Conservation (phyloP, 225 moss, liverwort and hornwort species). For the Pseudisothecium myosuroides region DNA sequence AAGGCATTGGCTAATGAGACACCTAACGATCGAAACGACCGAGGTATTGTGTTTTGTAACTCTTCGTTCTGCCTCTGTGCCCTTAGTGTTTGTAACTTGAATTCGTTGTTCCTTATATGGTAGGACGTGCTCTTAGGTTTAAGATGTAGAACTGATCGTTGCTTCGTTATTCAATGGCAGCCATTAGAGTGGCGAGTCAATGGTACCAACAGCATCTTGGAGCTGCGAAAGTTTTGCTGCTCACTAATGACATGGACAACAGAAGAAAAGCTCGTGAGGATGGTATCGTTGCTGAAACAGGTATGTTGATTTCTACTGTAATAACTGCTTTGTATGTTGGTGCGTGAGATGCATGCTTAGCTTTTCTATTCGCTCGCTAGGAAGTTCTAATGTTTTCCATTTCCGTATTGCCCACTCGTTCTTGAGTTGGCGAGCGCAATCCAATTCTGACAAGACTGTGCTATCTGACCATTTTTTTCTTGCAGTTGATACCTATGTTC, state of each 20-base stretch:
- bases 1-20: conserved; percentile 65
- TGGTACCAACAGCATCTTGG: conserved; percentile 89
- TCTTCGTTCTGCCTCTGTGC: background rate
- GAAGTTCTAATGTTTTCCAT: background rate
- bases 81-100: background rate
- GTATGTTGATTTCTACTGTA: conserved; percentile 5
- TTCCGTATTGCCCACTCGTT: background rate
- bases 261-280: conserved; percentile 74
- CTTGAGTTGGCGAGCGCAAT: background rate
- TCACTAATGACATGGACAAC: conserved; percentile 88
- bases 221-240: conserved; percentile 58
- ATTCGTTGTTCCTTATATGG: background rate
- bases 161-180: conserved; percentile 19
- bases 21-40: conserved; percentile 95
- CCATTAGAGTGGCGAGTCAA: conserved; percentile 86
- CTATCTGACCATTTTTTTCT: background rate
- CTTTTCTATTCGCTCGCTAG: background rate
- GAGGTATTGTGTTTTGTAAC: conserved; percentile 34
- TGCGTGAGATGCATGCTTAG: background rate
- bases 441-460: background rate
- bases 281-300: conserved; percentile 78
- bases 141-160: background rate
- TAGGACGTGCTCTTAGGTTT: background rate
- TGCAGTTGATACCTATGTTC: conserved; percentile 78
- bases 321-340: background rate